A percentile compares a stretch with the other conserved stretches of the same genome.
Evolutionary conservation across 768 basidiomycete species (phyloP).

Genomic region (Cytidiella melzeri): DNA sequence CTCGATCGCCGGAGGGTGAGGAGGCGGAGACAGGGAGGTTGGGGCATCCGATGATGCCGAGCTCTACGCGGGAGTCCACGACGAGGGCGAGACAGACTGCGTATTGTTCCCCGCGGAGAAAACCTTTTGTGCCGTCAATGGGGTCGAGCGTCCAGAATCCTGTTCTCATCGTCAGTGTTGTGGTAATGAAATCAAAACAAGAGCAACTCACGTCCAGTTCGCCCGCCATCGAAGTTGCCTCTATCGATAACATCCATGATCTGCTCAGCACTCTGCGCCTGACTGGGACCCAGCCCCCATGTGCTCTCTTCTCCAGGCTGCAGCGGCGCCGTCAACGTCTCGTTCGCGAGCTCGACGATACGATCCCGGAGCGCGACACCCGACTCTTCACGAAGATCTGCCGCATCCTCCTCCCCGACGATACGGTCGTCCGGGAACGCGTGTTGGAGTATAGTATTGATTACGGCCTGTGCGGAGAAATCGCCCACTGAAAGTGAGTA

Average conservation of each 20-base stretch:
- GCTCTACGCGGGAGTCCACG: conserved; percentile 67
- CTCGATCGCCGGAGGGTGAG: conserved; percentile 54
- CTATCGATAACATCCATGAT: conserved; percentile 84
- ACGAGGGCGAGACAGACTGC: conserved; percentile 88
- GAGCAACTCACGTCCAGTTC: conserved; percentile 55
- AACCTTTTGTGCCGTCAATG: conserved; percentile 92
- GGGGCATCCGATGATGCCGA: conserved; percentile 90
- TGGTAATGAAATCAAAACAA: not conserved
- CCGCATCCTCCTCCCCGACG: conserved; percentile 92
- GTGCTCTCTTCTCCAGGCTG: conserved; percentile 47
- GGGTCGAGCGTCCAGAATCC: conserved; percentile 87
- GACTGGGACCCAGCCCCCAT: conserved; percentile 70
- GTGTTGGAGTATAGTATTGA: conserved; percentile 68
- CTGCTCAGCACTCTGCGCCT: conserved; percentile 45
- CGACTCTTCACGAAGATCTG: conserved; percentile 55
- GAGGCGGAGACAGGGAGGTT: conserved; percentile 64
- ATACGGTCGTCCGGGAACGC: conserved; percentile 85
- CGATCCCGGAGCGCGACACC: conserved; percentile 45
- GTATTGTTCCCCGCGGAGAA: conserved; percentile 88
- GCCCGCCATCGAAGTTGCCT: conserved; percentile 70
- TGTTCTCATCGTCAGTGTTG: conserved; percentile 30
- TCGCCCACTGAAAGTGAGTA: conserved; percentile 65
- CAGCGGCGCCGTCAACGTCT: conserved; percentile 56
- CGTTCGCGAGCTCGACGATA: conserved; percentile 79
- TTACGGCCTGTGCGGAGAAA: conserved; percentile 88